These are phyloP conservation scores for Paxillus ammoniavirescens DNA, from an alignment of 768 basidiomycete species.

Conservation along the genomic window DNA sequence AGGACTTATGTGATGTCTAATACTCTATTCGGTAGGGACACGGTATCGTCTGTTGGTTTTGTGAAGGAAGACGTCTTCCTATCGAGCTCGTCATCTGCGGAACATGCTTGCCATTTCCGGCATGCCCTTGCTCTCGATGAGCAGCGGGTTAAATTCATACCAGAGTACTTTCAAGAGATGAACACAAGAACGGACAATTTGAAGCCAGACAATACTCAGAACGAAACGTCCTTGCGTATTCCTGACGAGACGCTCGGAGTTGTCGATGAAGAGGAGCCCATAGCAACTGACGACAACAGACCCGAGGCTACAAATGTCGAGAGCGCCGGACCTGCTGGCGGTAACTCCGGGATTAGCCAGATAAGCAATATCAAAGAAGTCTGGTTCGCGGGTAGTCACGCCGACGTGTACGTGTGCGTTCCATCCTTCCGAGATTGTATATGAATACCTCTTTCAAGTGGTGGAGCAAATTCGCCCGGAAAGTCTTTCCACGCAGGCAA, in stretches of 20 bases:
- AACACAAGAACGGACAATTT: constrained; percentile 20
- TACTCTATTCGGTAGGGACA: constrained; percentile 46
- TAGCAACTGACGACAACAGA: background rate
- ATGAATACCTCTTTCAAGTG: constrained; percentile 3
- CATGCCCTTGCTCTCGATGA: constrained; percentile 69
- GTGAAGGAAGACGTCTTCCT: constrained; percentile 44
- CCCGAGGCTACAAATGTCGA: background rate
- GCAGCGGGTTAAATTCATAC: constrained; percentile 57
- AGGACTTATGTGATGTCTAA: no score
- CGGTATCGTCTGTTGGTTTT: constrained; percentile 61
- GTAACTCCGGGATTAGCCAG: background rate
- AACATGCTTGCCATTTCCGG: constrained; percentile 55
- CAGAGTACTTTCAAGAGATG: constrained; percentile 31
- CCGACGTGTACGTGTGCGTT: constrained; percentile 25
- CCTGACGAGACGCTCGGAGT: no score
- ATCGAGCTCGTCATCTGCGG: constrained; percentile 58
- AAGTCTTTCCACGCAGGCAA: constrained; percentile 14
- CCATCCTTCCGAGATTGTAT: background rate
- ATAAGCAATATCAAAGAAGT: constrained; percentile 46
- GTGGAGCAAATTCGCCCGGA: constrained; percentile 13
- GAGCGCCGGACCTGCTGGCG: background rate
- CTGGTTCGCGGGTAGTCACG: constrained; percentile 54
- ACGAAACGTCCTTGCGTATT: background rate
- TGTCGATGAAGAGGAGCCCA: background rate
- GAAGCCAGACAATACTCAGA: constrained; percentile 14